Percentiles rank a stretch among this genome's conserved stretches.
Conservation (phyloP, 306 rosid genomes). For the Canavalia ensiformis region DNA sequence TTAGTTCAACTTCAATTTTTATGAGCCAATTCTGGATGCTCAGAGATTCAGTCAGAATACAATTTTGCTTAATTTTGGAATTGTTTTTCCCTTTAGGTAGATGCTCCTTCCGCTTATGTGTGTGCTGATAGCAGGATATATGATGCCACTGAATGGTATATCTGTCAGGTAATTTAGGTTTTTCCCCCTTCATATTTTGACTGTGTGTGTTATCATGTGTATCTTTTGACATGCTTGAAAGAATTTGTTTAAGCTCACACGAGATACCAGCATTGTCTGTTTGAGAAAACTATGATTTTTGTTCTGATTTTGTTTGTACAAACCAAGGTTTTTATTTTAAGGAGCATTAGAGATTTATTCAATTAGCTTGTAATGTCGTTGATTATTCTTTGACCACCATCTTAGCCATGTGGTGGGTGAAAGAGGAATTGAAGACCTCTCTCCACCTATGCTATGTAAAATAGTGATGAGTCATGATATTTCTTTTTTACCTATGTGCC, state of each 20-base stretch:
- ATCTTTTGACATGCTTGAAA: conserved; percentile 32
- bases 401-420: conserved; percentile 14
- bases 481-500: conserved; percentile 8
- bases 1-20: conserved; percentile 17
- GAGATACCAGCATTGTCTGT: conserved; percentile 10
- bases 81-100: conserved; percentile 65
- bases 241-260: conserved; percentile 33
- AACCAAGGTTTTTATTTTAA: neutral
- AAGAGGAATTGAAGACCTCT: neutral
- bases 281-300: neutral
- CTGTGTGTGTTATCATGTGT: neutral
- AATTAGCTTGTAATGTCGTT: conserved; percentile 10
- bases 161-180: conserved; percentile 81
- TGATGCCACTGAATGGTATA: conserved; percentile 96
- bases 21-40: conserved; percentile 29
- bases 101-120: conserved; percentile 78
- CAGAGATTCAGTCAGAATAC: conserved; percentile 19
- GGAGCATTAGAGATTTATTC: conserved; percentile 19
- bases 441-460: conserved; percentile 30
- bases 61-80: conserved; percentile 39
- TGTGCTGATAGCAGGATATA: conserved; percentile 95
- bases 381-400: conserved; percentile 6
- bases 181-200: conserved; percentile 7
- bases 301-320: conserved; percentile 9
- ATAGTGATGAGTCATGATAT: conserved; percentile 17